Base-by-base conservation (phyloP, 2,329 filamentous ascomycete species). In the Fragosphaeria purpurea region DNA sequence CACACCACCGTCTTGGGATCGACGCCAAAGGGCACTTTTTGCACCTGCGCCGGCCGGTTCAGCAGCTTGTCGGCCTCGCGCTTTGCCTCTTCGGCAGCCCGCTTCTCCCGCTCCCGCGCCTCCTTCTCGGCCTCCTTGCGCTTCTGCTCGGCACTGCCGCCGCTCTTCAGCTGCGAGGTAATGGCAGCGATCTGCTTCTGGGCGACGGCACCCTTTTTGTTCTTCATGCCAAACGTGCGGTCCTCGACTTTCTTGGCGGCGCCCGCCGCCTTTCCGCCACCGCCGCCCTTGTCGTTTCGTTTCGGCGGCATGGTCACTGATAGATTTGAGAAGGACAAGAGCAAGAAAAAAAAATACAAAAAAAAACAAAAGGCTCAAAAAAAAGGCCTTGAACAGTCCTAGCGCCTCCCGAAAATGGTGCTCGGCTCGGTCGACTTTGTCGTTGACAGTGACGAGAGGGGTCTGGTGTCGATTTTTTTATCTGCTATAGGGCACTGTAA, bases 221-320 rank as follows among this genome's bases (percentile, higher is more conserved):
- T 98, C 74, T 98, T 98, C 93, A 98, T 97, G 61, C 93, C 93
- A 76, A 98, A 98, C 46, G 93, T 95, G 73, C 91, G 93, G 75
- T 98, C 93, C 56, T 93, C 88, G 56, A 89, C 86, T 43, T 75
- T 62, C 71, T 88, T 88, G 60, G 71, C 61, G 53, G 72, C 67
- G 30, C 10, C 45, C 50, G 71, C 66, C 71, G 78, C 79, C 70
- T 82, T 82, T 66, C 70, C 73, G 59, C 62, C 72, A 47, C 57
- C 63, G 50, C 61, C 70, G 50, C 61, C 70, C 58, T 79, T 74
- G 50, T 79, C 74, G 52, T 69, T 66, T 61, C 76, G 77, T 67
- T 89, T 89, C 53, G 86, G 86, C 66, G 86, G 73, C 86, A 90
- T 89, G 61, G 61, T 80, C 73, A 69, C 65, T 61, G 22, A 5